phyloP scores from a whole-genome alignment of 805 yeast genomes.

The Candida odintsovae region DNA sequence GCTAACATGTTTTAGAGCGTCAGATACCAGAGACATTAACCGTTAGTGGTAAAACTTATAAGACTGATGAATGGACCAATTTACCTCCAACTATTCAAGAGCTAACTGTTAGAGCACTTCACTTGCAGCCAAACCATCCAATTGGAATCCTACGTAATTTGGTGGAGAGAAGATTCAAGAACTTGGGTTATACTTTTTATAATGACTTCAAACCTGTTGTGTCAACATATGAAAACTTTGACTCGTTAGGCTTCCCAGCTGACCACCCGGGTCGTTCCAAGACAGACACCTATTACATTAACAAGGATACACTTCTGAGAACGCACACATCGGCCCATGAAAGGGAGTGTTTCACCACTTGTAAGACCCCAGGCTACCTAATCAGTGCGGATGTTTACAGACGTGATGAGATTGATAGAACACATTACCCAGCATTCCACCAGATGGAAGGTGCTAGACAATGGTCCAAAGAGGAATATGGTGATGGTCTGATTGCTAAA shows the following conservation, averaged over 20 bases:
- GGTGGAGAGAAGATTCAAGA: slow-evolving; percentile 61
- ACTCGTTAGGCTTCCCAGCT: slow-evolving; percentile 80
- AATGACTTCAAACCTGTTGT: slow-evolving; percentile 82
- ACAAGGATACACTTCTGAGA: slow-evolving; percentile 64
- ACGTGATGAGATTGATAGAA: slow-evolving; percentile 89
- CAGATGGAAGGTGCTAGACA: slow-evolving; percentile 95
- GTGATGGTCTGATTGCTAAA: slow-evolving; percentile 32
- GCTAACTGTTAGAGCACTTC: slow-evolving; percentile 68
- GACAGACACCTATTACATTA: slow-evolving; percentile 89
- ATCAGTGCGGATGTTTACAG: slow-evolving; percentile 95
- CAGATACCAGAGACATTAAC: slow-evolving; percentile 25
- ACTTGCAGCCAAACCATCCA: slow-evolving; percentile 74
- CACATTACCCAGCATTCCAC: slow-evolving; percentile 96
- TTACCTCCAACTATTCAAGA: slow-evolving; percentile 68
- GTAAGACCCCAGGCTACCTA: slow-evolving; percentile 77
- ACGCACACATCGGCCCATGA: slow-evolving; percentile 99
- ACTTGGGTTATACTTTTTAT: slow-evolving; percentile 69
- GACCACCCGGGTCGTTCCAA: slow-evolving; percentile 93
- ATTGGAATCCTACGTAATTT: slow-evolving; percentile 76
- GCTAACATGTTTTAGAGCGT: not conserved
- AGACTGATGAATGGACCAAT: slow-evolving; percentile 78
- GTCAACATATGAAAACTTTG: slow-evolving; percentile 78
- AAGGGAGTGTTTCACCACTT: slow-evolving; percentile 65
- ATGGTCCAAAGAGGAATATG: slow-evolving; percentile 55
- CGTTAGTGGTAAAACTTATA: slow-evolving; percentile 46